Conservation (phyloP, 225 moss, liverwort and hornwort species). For the Lunularia cruciata region DNA sequence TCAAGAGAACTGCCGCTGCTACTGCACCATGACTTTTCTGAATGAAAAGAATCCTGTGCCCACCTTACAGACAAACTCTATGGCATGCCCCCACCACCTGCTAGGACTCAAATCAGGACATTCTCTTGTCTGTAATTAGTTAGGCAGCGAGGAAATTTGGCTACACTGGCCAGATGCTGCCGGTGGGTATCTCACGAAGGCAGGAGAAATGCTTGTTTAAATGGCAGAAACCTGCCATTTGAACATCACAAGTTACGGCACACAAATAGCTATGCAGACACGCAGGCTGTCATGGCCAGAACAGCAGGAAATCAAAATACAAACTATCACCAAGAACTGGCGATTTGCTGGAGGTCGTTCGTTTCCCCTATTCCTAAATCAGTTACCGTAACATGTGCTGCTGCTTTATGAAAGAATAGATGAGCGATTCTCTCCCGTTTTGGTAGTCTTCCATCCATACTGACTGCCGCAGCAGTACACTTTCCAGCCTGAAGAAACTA, state of each 20-base stretch:
- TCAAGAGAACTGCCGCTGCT: background rate
- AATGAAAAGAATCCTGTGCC: background rate
- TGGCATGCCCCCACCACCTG: slow-evolving; percentile 7
- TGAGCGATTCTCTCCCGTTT: background rate
- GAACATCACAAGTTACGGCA: background rate
- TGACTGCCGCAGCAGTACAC: background rate
- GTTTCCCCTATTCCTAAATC: background rate
- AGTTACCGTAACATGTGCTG: background rate
- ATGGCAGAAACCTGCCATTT: background rate
- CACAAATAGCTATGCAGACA: background rate
- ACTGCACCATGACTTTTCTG: too few relatives aligned
- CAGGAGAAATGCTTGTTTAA: background rate
- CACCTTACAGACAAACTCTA: background rate
- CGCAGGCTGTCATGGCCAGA: background rate
- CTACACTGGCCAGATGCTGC: slow-evolving; percentile 4
- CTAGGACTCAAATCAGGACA: background rate
- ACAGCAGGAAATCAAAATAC: background rate
- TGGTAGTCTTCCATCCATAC: background rate
- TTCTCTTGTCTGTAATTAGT: slow-evolving; percentile 3
- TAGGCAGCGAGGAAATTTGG: background rate
- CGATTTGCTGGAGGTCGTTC: background rate
- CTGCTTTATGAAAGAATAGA: background rate
- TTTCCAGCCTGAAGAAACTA: background rate
- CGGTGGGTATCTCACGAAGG: background rate
- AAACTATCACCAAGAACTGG: background rate